Conservation (phyloP, 331 rosid genomes). For the Saraca asoca region DNA sequence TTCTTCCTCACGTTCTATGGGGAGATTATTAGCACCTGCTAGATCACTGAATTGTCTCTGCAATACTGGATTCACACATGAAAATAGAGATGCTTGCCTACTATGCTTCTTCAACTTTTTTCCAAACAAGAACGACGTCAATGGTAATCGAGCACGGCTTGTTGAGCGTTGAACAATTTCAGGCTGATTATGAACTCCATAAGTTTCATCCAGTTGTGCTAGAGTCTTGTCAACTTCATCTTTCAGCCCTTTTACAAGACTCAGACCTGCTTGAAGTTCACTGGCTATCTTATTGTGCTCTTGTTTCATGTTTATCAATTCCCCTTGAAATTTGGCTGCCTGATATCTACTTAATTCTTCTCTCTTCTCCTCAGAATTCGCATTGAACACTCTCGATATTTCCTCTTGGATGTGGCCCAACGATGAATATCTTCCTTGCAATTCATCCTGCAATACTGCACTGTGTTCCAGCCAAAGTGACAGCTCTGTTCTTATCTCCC, state of each 20-base stretch:
- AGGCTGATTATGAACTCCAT: constrained; percentile 40
- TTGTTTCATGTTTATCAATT: constrained; percentile 79
- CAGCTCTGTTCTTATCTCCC: constrained; percentile 81
- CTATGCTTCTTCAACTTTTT: constrained; percentile 66
- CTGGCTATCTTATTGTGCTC: constrained; percentile 67
- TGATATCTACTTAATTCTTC: constrained; percentile 56
- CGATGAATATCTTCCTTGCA: constrained; percentile 59
- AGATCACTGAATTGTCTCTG: constrained; percentile 53
- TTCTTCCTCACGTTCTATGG: background rate
- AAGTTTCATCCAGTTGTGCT: constrained; percentile 47
- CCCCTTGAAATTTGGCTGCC: constrained; percentile 94
- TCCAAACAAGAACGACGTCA: constrained; percentile 86
- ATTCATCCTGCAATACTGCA: constrained; percentile 66
- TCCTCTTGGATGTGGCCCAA: constrained; percentile 67
- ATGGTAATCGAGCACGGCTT: constrained; percentile 55
- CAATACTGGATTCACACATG: constrained; percentile 57
- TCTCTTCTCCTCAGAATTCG: constrained; percentile 32
- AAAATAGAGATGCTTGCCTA: constrained; percentile 53
- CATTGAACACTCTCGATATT: constrained; percentile 56
- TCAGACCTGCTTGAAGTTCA: constrained; percentile 62
- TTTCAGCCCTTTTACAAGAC: constrained; percentile 53
- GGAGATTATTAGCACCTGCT: constrained; percentile 32
- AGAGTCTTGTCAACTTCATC: constrained; percentile 60
- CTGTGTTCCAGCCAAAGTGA: constrained; percentile 77
- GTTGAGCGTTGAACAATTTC: constrained; percentile 37